Percentiles rank a stretch among this genome's conserved stretches.
Conservation (phyloP, 2,329 filamentous ascomycete species). For the Ceratocystis diversiconidia region DNA sequence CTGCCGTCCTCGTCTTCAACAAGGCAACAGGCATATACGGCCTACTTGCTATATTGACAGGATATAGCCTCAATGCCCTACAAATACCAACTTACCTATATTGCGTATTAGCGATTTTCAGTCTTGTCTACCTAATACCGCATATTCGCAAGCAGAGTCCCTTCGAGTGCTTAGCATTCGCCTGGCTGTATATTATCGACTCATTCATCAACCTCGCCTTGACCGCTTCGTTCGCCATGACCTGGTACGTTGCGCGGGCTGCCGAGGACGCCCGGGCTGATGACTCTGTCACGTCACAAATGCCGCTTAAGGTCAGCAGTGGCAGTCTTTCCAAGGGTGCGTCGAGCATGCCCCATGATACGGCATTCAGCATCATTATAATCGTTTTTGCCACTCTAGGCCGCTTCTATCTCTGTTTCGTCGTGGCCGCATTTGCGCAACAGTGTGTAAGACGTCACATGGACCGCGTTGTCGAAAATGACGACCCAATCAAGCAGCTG, state of each 20-base stretch:
- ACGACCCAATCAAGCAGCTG: conserved; percentile 15
- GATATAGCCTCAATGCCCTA: conserved; percentile 64
- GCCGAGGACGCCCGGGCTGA: conserved; percentile 21
- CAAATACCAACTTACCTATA: conserved; percentile 90
- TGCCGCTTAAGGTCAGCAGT: conserved; percentile 12
- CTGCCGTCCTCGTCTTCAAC: conserved; percentile 73
- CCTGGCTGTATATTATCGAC: conserved; percentile 76
- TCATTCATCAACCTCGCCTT: conserved; percentile 68
- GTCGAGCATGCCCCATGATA: conserved; percentile 37
- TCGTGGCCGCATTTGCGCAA: conserved; percentile 72
- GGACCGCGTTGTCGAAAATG: conserved; percentile 18
- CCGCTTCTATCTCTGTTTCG: conserved; percentile 67
- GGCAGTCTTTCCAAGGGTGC: conserved; percentile 11
- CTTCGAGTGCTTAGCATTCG: conserved; percentile 65
- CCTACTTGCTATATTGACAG: conserved; percentile 74
- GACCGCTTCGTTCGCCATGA: conserved; percentile 65
- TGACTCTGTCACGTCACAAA: conserved; percentile 17
- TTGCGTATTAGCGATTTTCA: conserved; percentile 55
- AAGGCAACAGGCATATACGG: conserved; percentile 86
- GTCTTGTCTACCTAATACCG: conserved; percentile 56
- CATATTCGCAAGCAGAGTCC: conserved; percentile 68
- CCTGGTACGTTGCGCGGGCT: conserved; percentile 66
- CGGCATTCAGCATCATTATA: conserved; percentile 60
- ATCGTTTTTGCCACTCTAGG: conserved; percentile 61
- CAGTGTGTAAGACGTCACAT: conserved; percentile 56